Base-by-base conservation (phyloP, 164 flowering plant genomes). In the Magnolia officinalis region DNA sequence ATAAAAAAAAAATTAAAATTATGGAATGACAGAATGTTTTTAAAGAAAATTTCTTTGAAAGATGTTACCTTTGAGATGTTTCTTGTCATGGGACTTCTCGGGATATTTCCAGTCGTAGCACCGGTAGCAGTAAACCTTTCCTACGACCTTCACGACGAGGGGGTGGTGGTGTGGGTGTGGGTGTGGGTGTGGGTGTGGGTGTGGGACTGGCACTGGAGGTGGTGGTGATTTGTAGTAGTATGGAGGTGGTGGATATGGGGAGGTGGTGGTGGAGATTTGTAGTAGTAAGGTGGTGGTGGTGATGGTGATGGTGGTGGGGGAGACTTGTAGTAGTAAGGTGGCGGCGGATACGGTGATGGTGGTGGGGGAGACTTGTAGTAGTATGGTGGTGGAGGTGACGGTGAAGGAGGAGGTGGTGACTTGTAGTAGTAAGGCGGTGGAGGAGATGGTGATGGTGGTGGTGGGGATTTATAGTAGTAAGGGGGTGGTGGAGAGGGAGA, bases 51-150 rank as follows among this genome's bases (percentile, higher is more conserved):
- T 52, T 6, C 51, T 31, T 26, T 61, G 68, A 19, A 79, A 75
- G 50, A 72, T 72, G 1, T 71, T 84, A 91, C 93, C 96, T 82
- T 89, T 82, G 78, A 91, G 94, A 37, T 88, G 96, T 67, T 90
- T 88, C 87, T 89, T 91, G 82, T 83, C 85, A 67, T 91, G 92
- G 52, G 94, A 90, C 77, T 90, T 90, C 23, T 11, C 58, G 2
- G 89, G 89, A 71, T 86, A 73, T 13, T n/a, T 70, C 94, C 90
- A 87, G 76, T 91, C 87, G 67, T 90, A 90, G 85, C 96, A 91
- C 81, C 82, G 87, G 85, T 85, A 89, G 83, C 92, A 91, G 83
- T 91, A 91, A 1, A 91, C 94, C 67, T 88, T 90, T 59, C 96
- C 96, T 2, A 88, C 87, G 2, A 88, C 94, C 83, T 86, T 90